A percentile compares a stretch with the other conserved stretches of the same genome.
Conservation (phyloP, 768 basidiomycete species). For the Candolleomyces eurysporus region DNA sequence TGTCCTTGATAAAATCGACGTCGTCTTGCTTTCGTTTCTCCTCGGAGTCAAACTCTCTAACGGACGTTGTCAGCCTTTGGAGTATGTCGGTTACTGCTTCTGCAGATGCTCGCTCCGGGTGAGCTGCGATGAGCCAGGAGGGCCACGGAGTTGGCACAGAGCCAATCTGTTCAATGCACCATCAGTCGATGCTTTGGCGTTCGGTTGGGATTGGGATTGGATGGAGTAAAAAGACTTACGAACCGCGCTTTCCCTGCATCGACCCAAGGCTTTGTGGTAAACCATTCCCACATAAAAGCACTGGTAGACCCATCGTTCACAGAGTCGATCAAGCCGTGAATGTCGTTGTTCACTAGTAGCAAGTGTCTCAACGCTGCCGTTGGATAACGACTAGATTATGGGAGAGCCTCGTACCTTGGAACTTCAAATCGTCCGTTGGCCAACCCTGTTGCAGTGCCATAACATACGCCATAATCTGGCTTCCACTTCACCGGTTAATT, state of each 20-base stretch:
- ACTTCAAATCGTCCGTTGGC: conserved; percentile 60
- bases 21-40: conserved; percentile 57
- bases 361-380: background rate
- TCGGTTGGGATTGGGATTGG: background rate
- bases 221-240: conserved; percentile 46
- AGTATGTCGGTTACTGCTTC: conserved; percentile 59
- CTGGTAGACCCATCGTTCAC: conserved; percentile 88
- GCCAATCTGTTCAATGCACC: conserved; percentile 54
- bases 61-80: conserved; percentile 56
- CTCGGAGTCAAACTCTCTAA: conserved; percentile 61
- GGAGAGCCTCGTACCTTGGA: conserved; percentile 51
- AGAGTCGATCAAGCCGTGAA: conserved; percentile 76
- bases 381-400: too few relatives aligned
- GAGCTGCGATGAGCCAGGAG: conserved; percentile 92
- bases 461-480: conserved; percentile 94
- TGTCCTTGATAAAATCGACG: conserved; percentile 71
- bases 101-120: conserved; percentile 58
- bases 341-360: conserved; percentile 71
- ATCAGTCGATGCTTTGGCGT: too few relatives aligned
- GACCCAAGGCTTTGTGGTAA: conserved; percentile 69
- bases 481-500: conserved; percentile 49
- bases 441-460: conserved; percentile 90
- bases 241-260: conserved; percentile 81
- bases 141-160: conserved; percentile 94
- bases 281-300: conserved; percentile 96